Conservation (phyloP, 331 rosid genomes). For the Telfairia occidentalis region DNA sequence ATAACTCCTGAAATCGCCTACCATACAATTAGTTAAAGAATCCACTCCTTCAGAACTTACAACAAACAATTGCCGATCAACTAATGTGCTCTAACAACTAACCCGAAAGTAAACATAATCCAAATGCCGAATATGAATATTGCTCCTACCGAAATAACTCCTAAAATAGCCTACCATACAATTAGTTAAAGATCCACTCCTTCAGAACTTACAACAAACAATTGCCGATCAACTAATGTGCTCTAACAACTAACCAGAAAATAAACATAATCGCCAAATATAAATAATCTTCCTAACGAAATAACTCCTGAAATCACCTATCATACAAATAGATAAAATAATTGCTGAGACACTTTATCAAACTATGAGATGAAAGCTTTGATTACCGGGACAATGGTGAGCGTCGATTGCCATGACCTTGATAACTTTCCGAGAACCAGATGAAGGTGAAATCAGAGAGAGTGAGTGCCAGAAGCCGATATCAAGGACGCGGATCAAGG, state of each 20-base stretch:
- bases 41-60: not conserved
- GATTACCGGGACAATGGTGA: constrained; percentile 54
- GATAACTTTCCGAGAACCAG: constrained; percentile 13
- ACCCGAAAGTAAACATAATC: not conserved
- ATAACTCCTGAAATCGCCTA: not conserved
- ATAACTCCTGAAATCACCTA: not conserved
- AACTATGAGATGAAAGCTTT: not conserved
- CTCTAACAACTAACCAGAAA: not conserved
- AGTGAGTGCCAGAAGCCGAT: constrained; percentile 34
- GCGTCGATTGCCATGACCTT: constrained; percentile 50
- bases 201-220: constrained; percentile 17
- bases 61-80: constrained; percentile 21
- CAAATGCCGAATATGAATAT: not conserved
- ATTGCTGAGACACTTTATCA: too few species aligned
- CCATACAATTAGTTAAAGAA: not conserved
- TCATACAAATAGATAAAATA: not conserved
- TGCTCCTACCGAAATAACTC: not conserved
- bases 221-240: constrained; percentile 3
- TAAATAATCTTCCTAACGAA: not conserved
- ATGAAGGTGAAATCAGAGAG: constrained; percentile 30
- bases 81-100: not conserved
- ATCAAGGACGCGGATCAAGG: constrained; percentile 42
- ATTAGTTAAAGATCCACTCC: not conserved
- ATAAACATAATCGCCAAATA: not conserved
- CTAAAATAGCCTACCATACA: not conserved